Percentiles rank a stretch among this genome's conserved stretches.
These are phyloP conservation scores for Angomonas deanei DNA, from an alignment of 208 protist species.

Conservation along the genomic window DNA sequence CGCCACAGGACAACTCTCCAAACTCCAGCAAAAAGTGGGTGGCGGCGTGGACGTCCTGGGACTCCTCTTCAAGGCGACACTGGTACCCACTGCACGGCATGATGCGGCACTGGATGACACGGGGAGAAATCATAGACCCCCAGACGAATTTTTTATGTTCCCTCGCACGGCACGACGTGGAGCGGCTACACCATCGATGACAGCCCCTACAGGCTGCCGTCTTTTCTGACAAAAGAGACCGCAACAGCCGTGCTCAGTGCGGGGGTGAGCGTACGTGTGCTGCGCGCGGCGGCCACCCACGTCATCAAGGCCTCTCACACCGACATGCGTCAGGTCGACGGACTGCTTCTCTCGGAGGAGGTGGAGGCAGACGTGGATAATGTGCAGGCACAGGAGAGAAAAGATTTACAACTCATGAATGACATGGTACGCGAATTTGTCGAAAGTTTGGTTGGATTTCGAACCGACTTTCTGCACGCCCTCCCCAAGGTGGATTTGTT, in stretches of 20 bases:
- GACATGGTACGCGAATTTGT: slow-evolving; percentile 23
- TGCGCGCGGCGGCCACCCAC: slow-evolving; percentile 56
- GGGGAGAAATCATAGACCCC: slow-evolving; percentile 50
- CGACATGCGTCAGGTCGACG: slow-evolving; percentile 11
- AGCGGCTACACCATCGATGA: slow-evolving; percentile 61
- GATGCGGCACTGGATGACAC: slow-evolving; percentile 54
- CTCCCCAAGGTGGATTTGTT: slow-evolving; percentile 44
- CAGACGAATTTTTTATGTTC: slow-evolving; percentile 85
- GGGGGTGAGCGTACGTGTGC: slow-evolving; percentile 61
- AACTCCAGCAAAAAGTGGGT: not conserved
- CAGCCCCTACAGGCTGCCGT: slow-evolving; percentile 57
- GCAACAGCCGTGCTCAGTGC: slow-evolving; percentile 52
- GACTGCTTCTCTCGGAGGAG: not conserved
- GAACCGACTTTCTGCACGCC: slow-evolving; percentile 1
- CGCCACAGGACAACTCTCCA: not conserved
- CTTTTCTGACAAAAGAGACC: slow-evolving; percentile 50
- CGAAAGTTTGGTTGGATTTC: slow-evolving; percentile 11
- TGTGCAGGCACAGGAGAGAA: slow-evolving; percentile 3
- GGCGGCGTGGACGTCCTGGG: slow-evolving; percentile 46
- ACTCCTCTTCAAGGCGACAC: slow-evolving; percentile 37
- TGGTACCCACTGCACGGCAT: slow-evolving; percentile 58
- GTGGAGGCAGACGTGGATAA: slow-evolving; percentile 11
- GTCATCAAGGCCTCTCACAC: slow-evolving; percentile 27
- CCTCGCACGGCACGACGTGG: slow-evolving; percentile 45
- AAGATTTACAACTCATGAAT: slow-evolving; percentile 17